Conservation (phyloP, 176 grass and related monocot genomes). For the Triticum aestivum region IWGSC_CS_RefSeq_v2.1 NC_057798.1:476829167-476829666, state of each 20-base stretch:
- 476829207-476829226: not conserved
- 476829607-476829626: slow-evolving; percentile 96
- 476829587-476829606: slow-evolving; percentile 87
- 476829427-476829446: slow-evolving; percentile 69
- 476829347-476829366: slow-evolving; percentile 78
- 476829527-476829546: slow-evolving; percentile 88
- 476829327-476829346: slow-evolving; percentile 32
- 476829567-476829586: slow-evolving; percentile 83
- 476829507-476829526: slow-evolving; percentile 83
- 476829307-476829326: slow-evolving; percentile 26
- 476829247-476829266: slow-evolving; percentile 16
- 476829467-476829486: slow-evolving; percentile 8
- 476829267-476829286: not conserved
- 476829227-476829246: not conserved
- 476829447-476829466: not conserved
- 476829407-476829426: slow-evolving; percentile 89
- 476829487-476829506: slow-evolving; percentile 6
- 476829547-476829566: slow-evolving; percentile 99
- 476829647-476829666: slow-evolving; percentile 8
- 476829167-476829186: not conserved
- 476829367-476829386: slow-evolving; percentile 89
- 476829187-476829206: not conserved
- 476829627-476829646: slow-evolving; percentile 59
- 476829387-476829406: slow-evolving; percentile 82
- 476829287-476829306: not conserved